These are phyloP conservation scores for Brassica balearica DNA, from an alignment of 441 rosid species.

Conservation along the genomic window DNA sequence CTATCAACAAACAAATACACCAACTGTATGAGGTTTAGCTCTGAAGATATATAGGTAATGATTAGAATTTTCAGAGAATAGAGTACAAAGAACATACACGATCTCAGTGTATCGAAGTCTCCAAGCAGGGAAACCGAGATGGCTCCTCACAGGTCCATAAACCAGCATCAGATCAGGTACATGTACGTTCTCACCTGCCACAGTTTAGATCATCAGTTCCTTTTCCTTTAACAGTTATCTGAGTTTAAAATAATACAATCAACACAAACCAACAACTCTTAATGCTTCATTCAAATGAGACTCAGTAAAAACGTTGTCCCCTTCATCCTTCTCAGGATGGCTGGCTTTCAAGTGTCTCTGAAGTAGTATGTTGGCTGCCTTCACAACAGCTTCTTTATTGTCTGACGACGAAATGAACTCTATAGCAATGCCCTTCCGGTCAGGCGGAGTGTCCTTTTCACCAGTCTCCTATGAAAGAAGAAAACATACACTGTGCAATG, in stretches of 20 bases:
- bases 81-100: conserved; percentile 54
- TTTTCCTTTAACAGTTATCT: neutral
- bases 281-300: conserved; percentile 71
- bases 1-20: conserved; percentile 46
- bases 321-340: conserved; percentile 44
- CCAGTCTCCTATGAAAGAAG: conserved; percentile 51
- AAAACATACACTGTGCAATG: conserved; percentile 7
- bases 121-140: conserved; percentile 93
- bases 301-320: conserved; percentile 67
- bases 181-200: conserved; percentile 67
- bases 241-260: conserved; percentile 23
- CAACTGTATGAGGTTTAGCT: neutral
- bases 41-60: too few relatives aligned
- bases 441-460: conserved; percentile 43
- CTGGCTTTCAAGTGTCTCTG: conserved; percentile 50
- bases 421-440: conserved; percentile 48
- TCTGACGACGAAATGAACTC: conserved; percentile 78
- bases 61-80: too few relatives aligned
- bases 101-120: conserved; percentile 90
- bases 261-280: conserved; percentile 65
- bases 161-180: conserved; percentile 84
- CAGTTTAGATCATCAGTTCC: conserved; percentile 36
- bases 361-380: conserved; percentile 82
- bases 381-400: conserved; percentile 84
- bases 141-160: conserved; percentile 89